Evolutionary conservation across 768 basidiomycete genomes (phyloP).

Genomic region (Rubroboletus pulcherrimus): DNA sequence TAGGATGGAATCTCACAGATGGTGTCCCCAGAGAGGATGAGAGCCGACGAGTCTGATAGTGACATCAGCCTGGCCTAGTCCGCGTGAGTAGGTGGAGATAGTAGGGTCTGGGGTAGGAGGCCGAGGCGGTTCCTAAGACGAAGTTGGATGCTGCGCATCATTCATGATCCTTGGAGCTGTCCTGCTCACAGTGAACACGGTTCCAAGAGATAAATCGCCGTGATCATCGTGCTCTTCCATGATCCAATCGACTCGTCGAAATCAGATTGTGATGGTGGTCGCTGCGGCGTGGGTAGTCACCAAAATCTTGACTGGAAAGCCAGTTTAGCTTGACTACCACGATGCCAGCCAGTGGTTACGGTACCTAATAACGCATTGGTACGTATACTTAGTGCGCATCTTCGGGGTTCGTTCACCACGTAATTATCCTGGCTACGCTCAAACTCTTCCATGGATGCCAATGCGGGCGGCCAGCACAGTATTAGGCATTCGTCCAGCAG

Average conservation of each 20-base stretch:
- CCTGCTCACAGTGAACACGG: constrained; percentile 49
- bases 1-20: constrained; percentile 46
- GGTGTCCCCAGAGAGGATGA: constrained; percentile 80
- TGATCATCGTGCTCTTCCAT: constrained; percentile 25
- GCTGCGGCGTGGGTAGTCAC: not conserved
- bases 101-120: constrained; percentile 69
- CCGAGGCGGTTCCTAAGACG: constrained; percentile 51
- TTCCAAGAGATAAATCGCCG: constrained; percentile 36
- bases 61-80: constrained; percentile 32
- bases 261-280: not conserved
- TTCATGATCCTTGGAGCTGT: not conserved
- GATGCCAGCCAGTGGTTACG: too few relatives aligned
- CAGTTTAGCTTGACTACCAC: not conserved
- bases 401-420: not conserved
- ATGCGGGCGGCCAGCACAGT: constrained; percentile 1
- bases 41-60: constrained; percentile 69
- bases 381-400: too few relatives aligned
- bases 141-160: not conserved
- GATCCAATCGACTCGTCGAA: not conserved
- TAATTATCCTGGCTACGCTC: not conserved
- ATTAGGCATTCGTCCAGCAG: constrained; percentile 22
- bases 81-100: constrained; percentile 44
- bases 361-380: too few relatives aligned
- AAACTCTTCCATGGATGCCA: constrained; percentile 11
- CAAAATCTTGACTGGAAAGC: not conserved